Evolutionary conservation across 768 basidiomycete genomes (phyloP).

Genomic region (Mycena haematopus): DNA sequence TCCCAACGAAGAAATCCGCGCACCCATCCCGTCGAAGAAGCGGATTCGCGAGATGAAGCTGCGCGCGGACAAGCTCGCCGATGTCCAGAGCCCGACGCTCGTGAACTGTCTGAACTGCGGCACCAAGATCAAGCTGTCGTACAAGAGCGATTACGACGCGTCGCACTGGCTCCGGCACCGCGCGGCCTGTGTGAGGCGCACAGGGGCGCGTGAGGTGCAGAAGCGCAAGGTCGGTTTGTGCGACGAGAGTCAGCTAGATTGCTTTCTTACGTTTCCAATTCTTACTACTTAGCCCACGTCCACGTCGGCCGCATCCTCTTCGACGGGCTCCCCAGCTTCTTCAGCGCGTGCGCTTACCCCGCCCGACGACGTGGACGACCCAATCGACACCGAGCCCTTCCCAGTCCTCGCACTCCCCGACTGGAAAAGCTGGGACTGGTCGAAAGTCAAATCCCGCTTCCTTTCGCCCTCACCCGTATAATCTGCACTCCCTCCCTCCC

Average conservation of each 20-base stretch:
- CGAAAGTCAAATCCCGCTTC: slow-evolving; percentile 29
- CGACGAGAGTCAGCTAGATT: not conserved
- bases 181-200: slow-evolving; percentile 61
- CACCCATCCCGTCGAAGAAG: slow-evolving; percentile 36
- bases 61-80: slow-evolving; percentile 58
- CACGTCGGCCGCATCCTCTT: not conserved
- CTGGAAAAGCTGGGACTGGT: slow-evolving; percentile 54
- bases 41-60: slow-evolving; percentile 57
- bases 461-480: not conserved
- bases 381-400: not conserved
- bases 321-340: slow-evolving; percentile 9
- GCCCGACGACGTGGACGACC: slow-evolving; percentile 6
- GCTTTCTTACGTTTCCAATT: not conserved
- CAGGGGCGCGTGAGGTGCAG: slow-evolving; percentile 31
- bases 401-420: not conserved
- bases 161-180: slow-evolving; percentile 74
- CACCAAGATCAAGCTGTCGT: slow-evolving; percentile 65
- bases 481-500: not conserved
- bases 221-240: slow-evolving; percentile 5
- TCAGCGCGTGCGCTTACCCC: slow-evolving; percentile 24
- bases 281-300: not conserved
- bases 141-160: slow-evolving; percentile 69
- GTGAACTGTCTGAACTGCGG: slow-evolving; percentile 65
- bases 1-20: not conserved
- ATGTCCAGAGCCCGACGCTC: slow-evolving; percentile 54